Conservation (phyloP, 768 basidiomycete species). For the Jaapia argillacea region DNA sequence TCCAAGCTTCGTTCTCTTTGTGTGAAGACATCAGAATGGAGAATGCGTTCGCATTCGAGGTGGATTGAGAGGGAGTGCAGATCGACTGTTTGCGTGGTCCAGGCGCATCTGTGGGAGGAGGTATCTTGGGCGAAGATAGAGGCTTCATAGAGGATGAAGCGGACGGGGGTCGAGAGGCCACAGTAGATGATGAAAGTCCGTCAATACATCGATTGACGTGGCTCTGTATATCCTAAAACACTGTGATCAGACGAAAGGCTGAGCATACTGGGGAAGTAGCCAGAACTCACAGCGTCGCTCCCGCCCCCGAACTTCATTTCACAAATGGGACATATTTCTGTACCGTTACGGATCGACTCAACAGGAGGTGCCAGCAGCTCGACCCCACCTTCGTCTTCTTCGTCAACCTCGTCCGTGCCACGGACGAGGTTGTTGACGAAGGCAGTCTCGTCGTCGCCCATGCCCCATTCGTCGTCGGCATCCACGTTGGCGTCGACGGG, state of each 20-base stretch:
- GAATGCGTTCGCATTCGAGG: slow-evolving; percentile 39
- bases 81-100: slow-evolving; percentile 4
- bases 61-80: slow-evolving; percentile 11
- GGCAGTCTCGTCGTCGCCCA: slow-evolving; percentile 60
- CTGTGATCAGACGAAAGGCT: neutral
- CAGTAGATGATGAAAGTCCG: slow-evolving; percentile 8
- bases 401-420: slow-evolving; percentile 16
- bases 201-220: slow-evolving; percentile 57
- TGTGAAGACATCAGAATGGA: slow-evolving; percentile 84
- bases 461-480: slow-evolving; percentile 44
- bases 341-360: too few species aligned
- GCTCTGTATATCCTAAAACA: slow-evolving; percentile 31
- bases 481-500: too few species aligned
- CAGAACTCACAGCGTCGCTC: neutral
- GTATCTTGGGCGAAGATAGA: slow-evolving; percentile 4
- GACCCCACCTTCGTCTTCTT: neutral
- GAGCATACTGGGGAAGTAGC: neutral
- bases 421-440: slow-evolving; percentile 20
- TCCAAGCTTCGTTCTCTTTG: slow-evolving; percentile 79
- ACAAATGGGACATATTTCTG: neutral
- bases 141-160: neutral
- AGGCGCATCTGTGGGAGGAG: slow-evolving; percentile 19
- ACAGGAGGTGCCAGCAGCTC: too few species aligned
- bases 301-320: neutral
- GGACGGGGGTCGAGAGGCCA: neutral